A percentile compares a stretch with the other conserved stretches of the same genome.
phyloP scores from a whole-genome alignment of 2,329 filamentous ascomycete species.

The Corinectria fuckeliana region DNA sequence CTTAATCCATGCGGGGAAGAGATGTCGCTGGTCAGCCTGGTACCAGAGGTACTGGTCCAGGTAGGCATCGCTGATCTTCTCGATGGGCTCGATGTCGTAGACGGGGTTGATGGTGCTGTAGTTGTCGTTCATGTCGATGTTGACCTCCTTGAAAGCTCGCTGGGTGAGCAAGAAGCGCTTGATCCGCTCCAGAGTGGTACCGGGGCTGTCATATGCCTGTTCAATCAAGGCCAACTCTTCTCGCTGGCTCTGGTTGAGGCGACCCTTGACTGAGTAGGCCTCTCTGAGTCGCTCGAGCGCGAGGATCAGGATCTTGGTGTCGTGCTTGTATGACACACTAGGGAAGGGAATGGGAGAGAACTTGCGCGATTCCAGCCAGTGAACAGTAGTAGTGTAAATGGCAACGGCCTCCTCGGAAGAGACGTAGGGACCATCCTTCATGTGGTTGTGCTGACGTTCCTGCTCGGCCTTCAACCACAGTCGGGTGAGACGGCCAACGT shows the following conservation, averaged over 20 bases:
- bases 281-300: conserved; percentile 92
- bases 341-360: conserved; percentile 99
- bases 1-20: conserved; percentile 99
- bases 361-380: conserved; percentile 98
- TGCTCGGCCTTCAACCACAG: conserved; percentile 98
- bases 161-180: conserved; percentile 98
- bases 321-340: conserved; percentile 98
- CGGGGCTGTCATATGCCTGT: conserved; percentile 97
- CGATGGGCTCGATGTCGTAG: conserved; percentile 98
- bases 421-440: conserved; percentile 98
- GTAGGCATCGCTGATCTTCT: conserved; percentile 99
- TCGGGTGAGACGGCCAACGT: conserved; percentile 90
- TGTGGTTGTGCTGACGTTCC: conserved; percentile 98
- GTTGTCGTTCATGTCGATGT: conserved; percentile 99
- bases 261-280: conserved; percentile 96
- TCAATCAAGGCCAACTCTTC: conserved; percentile 97
- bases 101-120: conserved; percentile 99
- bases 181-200: conserved; percentile 93
- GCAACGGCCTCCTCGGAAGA: conserved; percentile 98
- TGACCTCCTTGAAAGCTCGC: conserved; percentile 98
- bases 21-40: conserved; percentile 93
- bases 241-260: conserved; percentile 95
- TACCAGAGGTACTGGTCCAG: conserved; percentile 99
- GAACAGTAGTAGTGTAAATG: conserved; percentile 98
- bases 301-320: conserved; percentile 97